Evolutionary conservation across 768 basidiomycete species (phyloP).

Genomic region (Pulveroboletus ravenelii): DNA sequence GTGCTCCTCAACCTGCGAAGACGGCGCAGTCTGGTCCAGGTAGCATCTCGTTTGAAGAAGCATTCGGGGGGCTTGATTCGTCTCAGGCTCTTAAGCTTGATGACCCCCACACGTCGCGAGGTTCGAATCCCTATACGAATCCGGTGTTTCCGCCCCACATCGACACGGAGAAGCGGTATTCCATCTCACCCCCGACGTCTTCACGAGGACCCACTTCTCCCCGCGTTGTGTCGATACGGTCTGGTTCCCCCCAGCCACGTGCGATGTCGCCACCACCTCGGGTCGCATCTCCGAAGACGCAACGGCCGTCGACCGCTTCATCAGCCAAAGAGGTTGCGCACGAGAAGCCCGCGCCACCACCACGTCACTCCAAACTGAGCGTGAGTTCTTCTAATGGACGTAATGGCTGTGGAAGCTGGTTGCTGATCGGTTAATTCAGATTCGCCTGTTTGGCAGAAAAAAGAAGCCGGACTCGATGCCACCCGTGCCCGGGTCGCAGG

Average conservation of each 20-base stretch:
- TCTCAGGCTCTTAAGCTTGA: conserved; percentile 39
- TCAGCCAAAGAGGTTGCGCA: conserved; percentile 46
- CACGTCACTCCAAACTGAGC: conserved; percentile 70
- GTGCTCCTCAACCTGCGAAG: conserved; percentile 16
- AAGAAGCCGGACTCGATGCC: conserved; percentile 58
- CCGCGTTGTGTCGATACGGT: conserved; percentile 24
- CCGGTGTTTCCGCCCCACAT: conserved; percentile 11
- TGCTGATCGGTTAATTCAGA: conserved; percentile 29
- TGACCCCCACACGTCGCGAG: conserved; percentile 32
- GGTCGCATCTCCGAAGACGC: conserved; percentile 48
- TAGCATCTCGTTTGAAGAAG: conserved; percentile 49
- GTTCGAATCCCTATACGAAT: conserved; percentile 32
- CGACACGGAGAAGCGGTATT: conserved; percentile 30
- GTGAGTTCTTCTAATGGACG: conserved; percentile 42
- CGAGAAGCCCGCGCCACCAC: conserved; percentile 50
- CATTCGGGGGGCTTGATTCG: conserved; percentile 45
- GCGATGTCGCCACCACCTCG: conserved; percentile 48
- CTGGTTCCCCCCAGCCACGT: conserved; percentile 42
- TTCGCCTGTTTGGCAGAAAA: conserved; percentile 74
- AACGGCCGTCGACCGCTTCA: conserved; percentile 55
- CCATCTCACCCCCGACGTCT: conserved; percentile 38
- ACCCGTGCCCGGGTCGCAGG: conserved; percentile 34
- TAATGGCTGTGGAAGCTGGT: not conserved
- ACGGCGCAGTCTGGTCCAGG: conserved; percentile 5
- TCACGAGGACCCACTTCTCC: conserved; percentile 33